A percentile compares a stretch with the other conserved stretches of the same genome.
phyloP scores from a whole-genome alignment of 345 rosid species.

The Salix exigua region DNA sequence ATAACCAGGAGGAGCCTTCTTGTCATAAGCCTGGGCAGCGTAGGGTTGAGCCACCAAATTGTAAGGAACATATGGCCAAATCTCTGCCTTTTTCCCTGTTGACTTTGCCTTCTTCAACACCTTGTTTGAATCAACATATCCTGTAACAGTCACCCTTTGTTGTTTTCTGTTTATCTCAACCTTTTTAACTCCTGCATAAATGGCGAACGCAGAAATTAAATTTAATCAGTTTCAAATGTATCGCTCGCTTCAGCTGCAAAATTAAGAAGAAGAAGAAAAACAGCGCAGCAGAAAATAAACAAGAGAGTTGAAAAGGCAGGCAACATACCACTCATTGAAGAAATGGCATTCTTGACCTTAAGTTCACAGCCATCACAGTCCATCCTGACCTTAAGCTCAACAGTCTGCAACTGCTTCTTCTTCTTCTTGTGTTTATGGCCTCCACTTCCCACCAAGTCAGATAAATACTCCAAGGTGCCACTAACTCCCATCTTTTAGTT shows the following conservation, averaged over 20 bases:
- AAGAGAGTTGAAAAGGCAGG: background rate
- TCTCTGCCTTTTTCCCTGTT: constrained; percentile 90
- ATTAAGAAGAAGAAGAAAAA: background rate
- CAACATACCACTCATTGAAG: constrained; percentile 68
- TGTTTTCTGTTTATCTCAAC: constrained; percentile 90
- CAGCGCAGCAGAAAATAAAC: background rate
- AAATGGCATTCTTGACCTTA: constrained; percentile 78
- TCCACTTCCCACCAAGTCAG: constrained; percentile 61
- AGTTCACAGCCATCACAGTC: constrained; percentile 99
- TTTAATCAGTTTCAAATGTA: background rate
- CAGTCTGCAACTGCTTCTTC: constrained; percentile 68
- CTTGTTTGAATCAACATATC: constrained; percentile 70
- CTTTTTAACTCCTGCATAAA: constrained; percentile 61
- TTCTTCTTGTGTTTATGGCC: constrained; percentile 56
- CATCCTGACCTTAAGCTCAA: constrained; percentile 92
- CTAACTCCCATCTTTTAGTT: constrained; percentile 64
- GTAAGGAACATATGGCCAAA: constrained; percentile 95
- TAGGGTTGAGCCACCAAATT: constrained; percentile 86
- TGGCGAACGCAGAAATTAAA: background rate
- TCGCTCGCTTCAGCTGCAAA: background rate
- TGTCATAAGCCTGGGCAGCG: constrained; percentile 70
- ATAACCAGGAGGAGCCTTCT: constrained; percentile 91
- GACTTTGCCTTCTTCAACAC: constrained; percentile 82
- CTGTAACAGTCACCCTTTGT: constrained; percentile 81
- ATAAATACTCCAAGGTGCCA: constrained; percentile 75